phyloP scores from a whole-genome alignment of 768 basidiomycete genomes.

The Gautieria morchelliformis region DNA sequence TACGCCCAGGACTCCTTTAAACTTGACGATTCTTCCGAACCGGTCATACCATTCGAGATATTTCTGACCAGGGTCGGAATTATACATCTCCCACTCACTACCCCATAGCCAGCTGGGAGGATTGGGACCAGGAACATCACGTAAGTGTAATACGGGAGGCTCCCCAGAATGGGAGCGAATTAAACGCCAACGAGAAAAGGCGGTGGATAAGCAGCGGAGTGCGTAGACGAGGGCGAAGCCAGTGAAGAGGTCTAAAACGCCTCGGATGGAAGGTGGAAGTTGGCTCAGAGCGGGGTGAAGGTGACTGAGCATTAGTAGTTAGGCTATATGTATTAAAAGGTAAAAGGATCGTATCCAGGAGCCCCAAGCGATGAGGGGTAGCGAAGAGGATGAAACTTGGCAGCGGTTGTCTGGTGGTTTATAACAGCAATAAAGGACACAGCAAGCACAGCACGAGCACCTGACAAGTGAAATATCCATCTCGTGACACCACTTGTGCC shows the following conservation, averaged over 20 bases:
- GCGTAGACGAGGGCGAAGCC: constrained; percentile 4
- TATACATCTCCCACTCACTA: constrained; percentile 52
- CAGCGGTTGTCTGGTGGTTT: neutral
- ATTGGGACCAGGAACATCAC: constrained; percentile 43
- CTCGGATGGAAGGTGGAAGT: neutral
- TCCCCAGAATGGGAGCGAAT: neutral
- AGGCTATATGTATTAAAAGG: neutral
- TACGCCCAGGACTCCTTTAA: constrained; percentile 51
- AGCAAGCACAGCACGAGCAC: too few relatives aligned
- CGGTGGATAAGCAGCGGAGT: neutral
- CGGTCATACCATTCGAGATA: constrained; percentile 44
- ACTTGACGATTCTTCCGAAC: constrained; percentile 46
- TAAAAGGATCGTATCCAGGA: neutral
- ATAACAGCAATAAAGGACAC: neutral
- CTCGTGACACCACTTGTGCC: too few relatives aligned
- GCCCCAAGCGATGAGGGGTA: neutral
- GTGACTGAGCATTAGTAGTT: neutral
- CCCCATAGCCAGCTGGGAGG: constrained; percentile 48
- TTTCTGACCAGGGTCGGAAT: constrained; percentile 37
- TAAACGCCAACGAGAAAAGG: neutral
- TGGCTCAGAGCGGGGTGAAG: neutral
- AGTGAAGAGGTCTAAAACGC: constrained; percentile 2
- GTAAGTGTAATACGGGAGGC: constrained; percentile 17
- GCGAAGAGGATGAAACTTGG: neutral
- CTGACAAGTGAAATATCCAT: too few relatives aligned